Evolutionary conservation across 495 filamentous ascomycete species (phyloP).

Genomic region (Neurospora intermedia): DNA sequence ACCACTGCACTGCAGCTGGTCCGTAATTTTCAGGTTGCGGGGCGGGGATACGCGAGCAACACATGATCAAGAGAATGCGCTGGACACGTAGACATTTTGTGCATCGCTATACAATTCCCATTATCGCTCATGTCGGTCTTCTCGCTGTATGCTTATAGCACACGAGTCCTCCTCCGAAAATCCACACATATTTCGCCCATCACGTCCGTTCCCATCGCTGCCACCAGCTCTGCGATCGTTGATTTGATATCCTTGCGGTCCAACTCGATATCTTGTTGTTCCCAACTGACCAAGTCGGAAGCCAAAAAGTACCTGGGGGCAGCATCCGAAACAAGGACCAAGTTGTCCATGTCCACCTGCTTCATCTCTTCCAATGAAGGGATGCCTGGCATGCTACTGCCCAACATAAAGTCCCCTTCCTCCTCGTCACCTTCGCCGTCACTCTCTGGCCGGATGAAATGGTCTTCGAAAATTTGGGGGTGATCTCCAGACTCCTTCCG

Average conservation of each 20-base stretch:
- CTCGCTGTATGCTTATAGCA: not conserved
- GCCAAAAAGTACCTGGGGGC: conserved; percentile 20
- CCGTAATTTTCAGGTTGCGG: too few species aligned
- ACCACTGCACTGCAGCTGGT: not conserved
- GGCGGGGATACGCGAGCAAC: not conserved
- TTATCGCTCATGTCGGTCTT: not conserved
- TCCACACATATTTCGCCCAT: conserved; percentile 43
- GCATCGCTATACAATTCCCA: not conserved
- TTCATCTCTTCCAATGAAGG: conserved; percentile 53
- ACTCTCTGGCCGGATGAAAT: conserved; percentile 1
- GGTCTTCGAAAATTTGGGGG: not conserved
- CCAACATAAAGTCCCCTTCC: conserved; percentile 50
- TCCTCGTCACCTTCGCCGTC: conserved; percentile 15
- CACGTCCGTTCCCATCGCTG: conserved; percentile 60
- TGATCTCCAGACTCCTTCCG: conserved; percentile 3
- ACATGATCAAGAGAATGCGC: not conserved
- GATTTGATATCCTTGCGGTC: conserved; percentile 49
- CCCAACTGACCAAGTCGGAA: conserved; percentile 57
- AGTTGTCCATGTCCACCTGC: conserved; percentile 50
- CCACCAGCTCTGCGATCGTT: conserved; percentile 63
- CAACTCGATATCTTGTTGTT: conserved; percentile 37
- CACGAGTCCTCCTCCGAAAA: conserved; percentile 6
- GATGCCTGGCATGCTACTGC: conserved; percentile 65
- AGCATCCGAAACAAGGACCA: conserved; percentile 27
- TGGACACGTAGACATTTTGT: not conserved